Conservation (phyloP, 805 yeast genomes). For the Danielozyma ontarioensis region DNA sequence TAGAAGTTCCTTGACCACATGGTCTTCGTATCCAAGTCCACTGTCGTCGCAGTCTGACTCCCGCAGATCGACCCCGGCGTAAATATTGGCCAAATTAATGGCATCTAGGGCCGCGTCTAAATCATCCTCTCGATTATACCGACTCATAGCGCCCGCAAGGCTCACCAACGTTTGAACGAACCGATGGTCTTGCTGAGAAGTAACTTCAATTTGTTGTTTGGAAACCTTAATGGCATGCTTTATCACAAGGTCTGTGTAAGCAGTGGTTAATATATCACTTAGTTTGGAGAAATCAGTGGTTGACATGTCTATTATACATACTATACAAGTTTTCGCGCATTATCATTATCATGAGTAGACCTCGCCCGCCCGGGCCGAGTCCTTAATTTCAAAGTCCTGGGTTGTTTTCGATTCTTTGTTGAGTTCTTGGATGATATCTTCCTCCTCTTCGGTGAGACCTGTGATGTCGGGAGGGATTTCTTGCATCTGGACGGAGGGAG, state of each 20-base stretch:
- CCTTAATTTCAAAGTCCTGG: no score
- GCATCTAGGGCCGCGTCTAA: conserved; percentile 54
- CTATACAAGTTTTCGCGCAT: no score
- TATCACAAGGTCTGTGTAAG: no score
- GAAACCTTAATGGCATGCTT: no score
- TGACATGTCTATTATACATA: no score
- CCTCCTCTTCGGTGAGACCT: conserved; percentile 41
- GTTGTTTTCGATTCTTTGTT: conserved; percentile 29
- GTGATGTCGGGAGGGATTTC: conserved; percentile 72
- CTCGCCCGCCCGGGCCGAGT: no score
- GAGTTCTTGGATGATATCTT: conserved; percentile 30
- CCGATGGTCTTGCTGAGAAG: no score
- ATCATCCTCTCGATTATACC: conserved; percentile 8
- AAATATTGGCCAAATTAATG: conserved; percentile 56
- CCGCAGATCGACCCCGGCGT: conserved; percentile 53
- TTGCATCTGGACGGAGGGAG: conserved; percentile 91
- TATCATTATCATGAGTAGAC: no score
- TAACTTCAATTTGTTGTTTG: no score
- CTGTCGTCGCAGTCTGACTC: conserved; percentile 11
- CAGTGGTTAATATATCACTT: no score
- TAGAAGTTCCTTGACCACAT: conserved; percentile 27
- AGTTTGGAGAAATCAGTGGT: no score
- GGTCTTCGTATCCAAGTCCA: conserved; percentile 29
- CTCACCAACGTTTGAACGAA: conserved; percentile 2
- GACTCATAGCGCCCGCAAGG: conserved; percentile 1